phyloP scores from a whole-genome alignment of 2,329 filamentous ascomycete species.

The Cercospora janseana region DNA sequence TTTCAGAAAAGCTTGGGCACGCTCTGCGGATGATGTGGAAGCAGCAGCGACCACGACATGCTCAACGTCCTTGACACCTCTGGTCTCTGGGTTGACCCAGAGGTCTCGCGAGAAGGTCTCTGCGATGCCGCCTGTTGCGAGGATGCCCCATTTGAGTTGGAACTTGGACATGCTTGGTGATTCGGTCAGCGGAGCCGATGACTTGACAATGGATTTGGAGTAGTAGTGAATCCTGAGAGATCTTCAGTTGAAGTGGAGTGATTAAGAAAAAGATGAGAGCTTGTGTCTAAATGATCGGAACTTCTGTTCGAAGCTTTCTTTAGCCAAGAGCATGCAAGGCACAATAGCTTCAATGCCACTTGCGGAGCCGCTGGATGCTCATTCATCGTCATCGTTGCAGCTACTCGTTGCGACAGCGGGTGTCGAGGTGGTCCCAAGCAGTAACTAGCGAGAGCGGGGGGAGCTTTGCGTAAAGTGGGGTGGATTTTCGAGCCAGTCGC shows the following conservation, averaged over 20 bases:
- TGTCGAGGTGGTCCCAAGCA: no score
- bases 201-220: not conserved
- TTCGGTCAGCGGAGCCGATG: not conserved
- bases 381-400: no score
- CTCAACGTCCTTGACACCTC: conserved; percentile 68
- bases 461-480: no score
- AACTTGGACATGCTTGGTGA: conserved; percentile 34
- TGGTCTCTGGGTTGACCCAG: conserved; percentile 67
- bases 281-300: no score
- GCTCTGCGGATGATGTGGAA: conserved; percentile 69
- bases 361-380: no score
- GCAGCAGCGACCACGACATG: conserved; percentile 78
- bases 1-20: conserved; percentile 70
- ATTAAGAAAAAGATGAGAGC: conserved; percentile 1
- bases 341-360: no score
- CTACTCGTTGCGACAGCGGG: no score
- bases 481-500: no score
- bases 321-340: no score
- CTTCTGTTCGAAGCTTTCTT: no score
- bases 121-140: conserved; percentile 51
- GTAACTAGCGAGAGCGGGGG: no score
- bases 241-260: no score
- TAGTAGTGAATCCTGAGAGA: not conserved
- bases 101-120: conserved; percentile 69
- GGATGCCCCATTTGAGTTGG: conserved; percentile 44